phyloP scores from a whole-genome alignment of 805 yeast genomes.

The Spathaspora girioi region DNA sequence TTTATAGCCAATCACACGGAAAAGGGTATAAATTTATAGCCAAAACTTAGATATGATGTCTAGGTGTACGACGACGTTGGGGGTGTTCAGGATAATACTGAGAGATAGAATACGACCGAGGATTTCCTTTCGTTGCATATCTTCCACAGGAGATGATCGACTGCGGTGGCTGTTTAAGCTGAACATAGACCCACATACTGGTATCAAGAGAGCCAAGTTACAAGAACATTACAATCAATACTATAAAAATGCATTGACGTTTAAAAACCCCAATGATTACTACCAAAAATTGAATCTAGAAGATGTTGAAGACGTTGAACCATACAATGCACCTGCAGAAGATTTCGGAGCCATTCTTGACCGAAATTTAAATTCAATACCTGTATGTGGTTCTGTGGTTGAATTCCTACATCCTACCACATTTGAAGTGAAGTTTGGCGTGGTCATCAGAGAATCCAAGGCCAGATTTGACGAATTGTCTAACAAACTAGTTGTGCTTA shows the following conservation, averaged over 20 bases:
- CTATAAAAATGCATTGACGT: not conserved
- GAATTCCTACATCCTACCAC: conserved; percentile 23
- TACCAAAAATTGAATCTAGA: not conserved
- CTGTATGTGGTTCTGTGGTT: conserved; percentile 36
- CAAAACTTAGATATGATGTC: not conserved
- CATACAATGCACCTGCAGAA: not conserved
- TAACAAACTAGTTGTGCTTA: conserved; percentile 29
- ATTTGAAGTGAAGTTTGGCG: conserved; percentile 24
- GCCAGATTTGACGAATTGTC: conserved; percentile 31
- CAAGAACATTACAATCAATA: not conserved
- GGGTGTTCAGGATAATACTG: not conserved
- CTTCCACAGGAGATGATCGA: not conserved
- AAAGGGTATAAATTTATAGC: not conserved
- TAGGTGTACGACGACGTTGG: not conserved
- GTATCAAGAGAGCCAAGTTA: not conserved
- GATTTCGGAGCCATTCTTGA: conserved; percentile 6
- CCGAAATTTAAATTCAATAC: conserved; percentile 13
- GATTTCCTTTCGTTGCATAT: not conserved
- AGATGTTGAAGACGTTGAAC: not conserved
- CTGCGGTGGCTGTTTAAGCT: not conserved
- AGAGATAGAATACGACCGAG: not conserved
- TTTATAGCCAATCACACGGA: not conserved
- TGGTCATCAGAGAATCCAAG: conserved; percentile 28
- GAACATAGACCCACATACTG: not conserved
- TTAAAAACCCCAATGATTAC: not conserved